Conservation (phyloP, 169 alveolate species). For the Cryptosporidium meleagridis region DNA sequence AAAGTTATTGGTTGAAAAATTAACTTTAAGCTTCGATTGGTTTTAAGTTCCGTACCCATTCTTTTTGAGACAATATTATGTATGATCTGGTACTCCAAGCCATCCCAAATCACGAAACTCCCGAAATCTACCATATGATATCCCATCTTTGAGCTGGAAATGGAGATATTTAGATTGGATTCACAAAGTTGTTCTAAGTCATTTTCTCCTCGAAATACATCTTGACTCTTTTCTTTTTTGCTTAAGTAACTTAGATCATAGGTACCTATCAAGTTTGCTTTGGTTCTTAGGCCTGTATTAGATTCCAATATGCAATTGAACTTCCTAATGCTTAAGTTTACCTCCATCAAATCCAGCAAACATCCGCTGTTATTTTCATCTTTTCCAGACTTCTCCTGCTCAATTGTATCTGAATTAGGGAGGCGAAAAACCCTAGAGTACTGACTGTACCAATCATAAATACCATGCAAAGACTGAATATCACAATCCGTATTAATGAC, state of each 20-base stretch:
- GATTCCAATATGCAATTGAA: neutral
- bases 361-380: neutral
- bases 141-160: neutral
- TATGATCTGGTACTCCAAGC: slow-evolving; percentile 20
- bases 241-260: neutral
- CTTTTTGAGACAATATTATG: neutral
- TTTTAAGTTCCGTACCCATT: neutral
- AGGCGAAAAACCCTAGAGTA: neutral
- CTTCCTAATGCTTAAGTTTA: neutral
- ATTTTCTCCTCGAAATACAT: neutral
- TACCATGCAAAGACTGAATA: neutral
- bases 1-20: slow-evolving; percentile 12
- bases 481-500: slow-evolving; percentile 3
- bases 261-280: neutral
- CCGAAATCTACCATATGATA: neutral
- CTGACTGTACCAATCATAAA: slow-evolving; percentile 12
- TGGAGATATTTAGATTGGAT: neutral
- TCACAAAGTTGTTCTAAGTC: neutral
- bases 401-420: neutral
- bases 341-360: neutral
- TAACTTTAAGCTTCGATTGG: slow-evolving; percentile 12
- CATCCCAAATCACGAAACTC: slow-evolving; percentile 28
- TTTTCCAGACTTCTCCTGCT: too few species aligned
- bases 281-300: neutral
- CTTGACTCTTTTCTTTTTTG: neutral